Evolutionary conservation across 495 filamentous ascomycete genomes (phyloP), one percentile per base, ranked within the genome.

Genomic region (Penicillium manginii): DNA sequence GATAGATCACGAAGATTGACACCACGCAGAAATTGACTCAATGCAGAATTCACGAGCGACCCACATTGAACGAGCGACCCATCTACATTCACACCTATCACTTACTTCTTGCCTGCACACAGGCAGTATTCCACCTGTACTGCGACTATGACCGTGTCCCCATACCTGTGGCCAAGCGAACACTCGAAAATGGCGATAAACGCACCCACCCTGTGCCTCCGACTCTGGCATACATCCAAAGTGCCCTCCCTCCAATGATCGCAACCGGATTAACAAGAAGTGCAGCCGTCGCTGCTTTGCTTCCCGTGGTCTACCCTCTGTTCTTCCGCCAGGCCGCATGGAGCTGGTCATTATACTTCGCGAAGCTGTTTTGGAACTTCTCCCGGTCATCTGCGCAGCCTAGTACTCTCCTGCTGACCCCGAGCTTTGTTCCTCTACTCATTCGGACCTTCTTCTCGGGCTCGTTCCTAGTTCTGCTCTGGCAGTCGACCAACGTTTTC

Each of bases 21-120:
- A 42, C 12, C 18, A 43, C n/a, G 8, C 40, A 43, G 17, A 47
- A 54, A 33, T 58, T 69, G 57, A 69, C 45, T 3, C 15, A 6
- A 57, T 54, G 15, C 39, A 85, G 81, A 40, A 67, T 73, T 18
- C 80, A 89, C 54, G 92, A 94, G 69, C 83, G 93, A 15, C 78
- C 86, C 14, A 83, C 83, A n/a, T 72, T 97, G 58, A 98, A 98
- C 69, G 94, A 98, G 73, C 80, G 89, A 60, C 85, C 91, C 1
- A 81, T 98, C 32, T 96, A 92, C 71, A 78, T 97, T 17, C 85
- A 89, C 9, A 84, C 84, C 42, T 83, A 88, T 62, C 82, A 93
- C 54, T 59, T 90, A 6, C 71, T 85, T 1, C 75, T 93, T 17
- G 92, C 89, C 5, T 59, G 90, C 37, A 73, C 79, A 21, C 91